Evolutionary conservation across 164 flowering plant genomes (phyloP), one percentile per base, ranked within the genome.

Genomic region (Kingdonia uniflora): DNA sequence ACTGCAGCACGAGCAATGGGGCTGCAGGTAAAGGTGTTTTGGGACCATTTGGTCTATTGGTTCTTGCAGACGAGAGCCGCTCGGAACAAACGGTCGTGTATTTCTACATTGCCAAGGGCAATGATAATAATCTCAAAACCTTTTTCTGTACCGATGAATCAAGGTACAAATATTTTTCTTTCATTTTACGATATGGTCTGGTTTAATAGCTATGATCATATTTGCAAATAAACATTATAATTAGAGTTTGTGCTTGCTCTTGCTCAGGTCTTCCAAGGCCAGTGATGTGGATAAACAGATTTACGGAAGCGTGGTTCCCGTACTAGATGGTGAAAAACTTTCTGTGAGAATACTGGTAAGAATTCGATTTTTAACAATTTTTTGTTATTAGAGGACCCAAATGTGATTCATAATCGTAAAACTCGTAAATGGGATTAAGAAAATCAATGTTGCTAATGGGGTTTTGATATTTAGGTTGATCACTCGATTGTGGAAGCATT

Each of bases 401-500:
- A 44, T n/a, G 11, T 44, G 6, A 10, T 2, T 5, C 19, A 19
- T 5, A 44, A 10, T 2, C 2, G 16, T 44, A 16, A 44, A n/a
- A 44, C 10, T 19, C 6, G 35, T 29, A 41, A 16, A 41, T 16
- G 19, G n/a, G n/a, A n/a, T n/a, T n/a, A n/a, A n/a, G n/a, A n/a
- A n/a, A n/a, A n/a, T n/a, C n/a, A n/a, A n/a, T n/a, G n/a, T 14
- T 10, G 44, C 15, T 14, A 14, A 41, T 13, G 13, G n/a, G n/a
- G 14, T 50, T 29, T 51, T 22, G 2, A 22, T 22, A 25, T 44
- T 15, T 57, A 82, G 88, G 81, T 78, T 45, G 90, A 80, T 67
- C 85, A 87, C 65, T 90, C 97, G 0, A 81, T 90, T 12, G 69
- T 74, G 14, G 97, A 90, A 66, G 73, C 85, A 56, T 90, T 84